Conservation (phyloP, 177 flowering plant genomes). For the Telopea speciosissima region DNA sequence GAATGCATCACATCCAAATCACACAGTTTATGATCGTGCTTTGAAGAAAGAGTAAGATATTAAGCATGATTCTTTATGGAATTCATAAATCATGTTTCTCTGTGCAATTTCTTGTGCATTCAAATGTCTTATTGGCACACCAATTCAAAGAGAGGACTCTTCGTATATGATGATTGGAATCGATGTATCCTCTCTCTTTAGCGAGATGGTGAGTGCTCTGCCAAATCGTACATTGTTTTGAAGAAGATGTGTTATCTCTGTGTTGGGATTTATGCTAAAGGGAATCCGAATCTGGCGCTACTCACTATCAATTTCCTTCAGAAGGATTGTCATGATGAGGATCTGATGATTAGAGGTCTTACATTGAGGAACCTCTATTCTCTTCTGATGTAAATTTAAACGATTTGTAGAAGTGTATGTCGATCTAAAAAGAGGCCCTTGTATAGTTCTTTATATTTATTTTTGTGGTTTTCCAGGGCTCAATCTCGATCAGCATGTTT, state of each 20-base stretch:
- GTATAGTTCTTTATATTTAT: too few relatives aligned
- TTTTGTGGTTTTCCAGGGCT: too few relatives aligned
- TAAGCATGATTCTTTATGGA: too few relatives aligned
- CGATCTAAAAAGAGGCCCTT: too few relatives aligned
- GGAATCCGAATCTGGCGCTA: constrained; percentile 92
- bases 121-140: not conserved
- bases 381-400: too few relatives aligned
- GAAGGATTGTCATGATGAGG: constrained; percentile 90
- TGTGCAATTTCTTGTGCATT: too few relatives aligned
- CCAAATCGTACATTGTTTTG: constrained; percentile 86
- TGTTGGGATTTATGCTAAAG: constrained; percentile 93
- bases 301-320: constrained; percentile 96
- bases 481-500: too few relatives aligned
- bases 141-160: constrained; percentile 57
- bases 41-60: too few relatives aligned
- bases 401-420: too few relatives aligned
- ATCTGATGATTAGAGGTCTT: constrained; percentile 96
- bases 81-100: not conserved
- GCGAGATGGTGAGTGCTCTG: constrained; percentile 99
- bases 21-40: not conserved
- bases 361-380: constrained; percentile 90
- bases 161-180: constrained; percentile 93
- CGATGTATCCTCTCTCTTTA: constrained; percentile 87
- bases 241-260: constrained; percentile 98
- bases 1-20: not conserved